phyloP scores from a whole-genome alignment of 192 early-diverging fungal species.

The Linnemannia exigua region DNA sequence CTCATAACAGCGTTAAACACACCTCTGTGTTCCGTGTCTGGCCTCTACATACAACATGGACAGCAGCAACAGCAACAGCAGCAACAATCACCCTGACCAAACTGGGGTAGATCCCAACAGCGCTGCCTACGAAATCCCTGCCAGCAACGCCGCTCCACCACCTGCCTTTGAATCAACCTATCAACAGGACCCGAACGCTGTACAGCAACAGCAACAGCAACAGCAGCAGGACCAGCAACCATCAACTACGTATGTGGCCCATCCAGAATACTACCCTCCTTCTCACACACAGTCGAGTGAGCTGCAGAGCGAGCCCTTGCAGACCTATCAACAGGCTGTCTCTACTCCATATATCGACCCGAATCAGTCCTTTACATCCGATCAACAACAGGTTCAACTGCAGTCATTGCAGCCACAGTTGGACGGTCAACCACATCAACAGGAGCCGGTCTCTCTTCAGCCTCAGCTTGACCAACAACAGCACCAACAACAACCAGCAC shows the following conservation, averaged over 20 bases:
- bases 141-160: not conserved
- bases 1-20: not conserved
- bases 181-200: not conserved
- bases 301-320: not conserved
- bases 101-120: not conserved
- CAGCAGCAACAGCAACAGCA: too few relatives aligned
- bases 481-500: not conserved
- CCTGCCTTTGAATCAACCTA: not conserved
- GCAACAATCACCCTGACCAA: not conserved
- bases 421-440: not conserved
- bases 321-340: not conserved
- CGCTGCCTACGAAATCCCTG: too few relatives aligned
- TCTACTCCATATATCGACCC: not conserved
- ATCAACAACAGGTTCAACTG: not conserved
- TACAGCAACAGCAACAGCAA: not conserved
- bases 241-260: not conserved
- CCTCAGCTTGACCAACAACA: conserved; percentile 8
- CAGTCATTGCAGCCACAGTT: not conserved
- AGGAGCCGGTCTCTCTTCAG: not conserved
- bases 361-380: not conserved
- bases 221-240: not conserved
- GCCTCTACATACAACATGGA: too few relatives aligned
- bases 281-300: not conserved
- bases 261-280: not conserved
- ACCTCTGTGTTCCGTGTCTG: not conserved